Base-by-base conservation (phyloP, 805 yeast species). In the Candida nonsorbophila region DNA sequence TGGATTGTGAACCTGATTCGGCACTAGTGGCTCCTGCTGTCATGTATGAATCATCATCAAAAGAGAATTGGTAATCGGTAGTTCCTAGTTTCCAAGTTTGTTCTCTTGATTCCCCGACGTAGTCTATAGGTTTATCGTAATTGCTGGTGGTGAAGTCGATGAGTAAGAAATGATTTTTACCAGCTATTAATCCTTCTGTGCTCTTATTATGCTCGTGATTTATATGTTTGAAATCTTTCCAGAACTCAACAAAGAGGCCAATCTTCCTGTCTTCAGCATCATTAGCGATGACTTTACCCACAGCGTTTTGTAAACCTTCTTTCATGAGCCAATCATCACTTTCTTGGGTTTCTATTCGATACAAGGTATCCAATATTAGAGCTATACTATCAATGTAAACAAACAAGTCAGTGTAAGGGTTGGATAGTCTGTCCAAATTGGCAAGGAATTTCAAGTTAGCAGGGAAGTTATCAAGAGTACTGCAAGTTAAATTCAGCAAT, bases 181-280 rank as follows among this genome's bases (percentile, higher is more conserved):
- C 57, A 5, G 35, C 7, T 5, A 33, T 20, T 20, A 27, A 20
- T 8, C 20, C 38, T 3, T 20, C 17, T 26, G 14, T 31, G 20
- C 15, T 22, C 24, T 18, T 20, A 13, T 3, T 13, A 10, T 41
- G 38, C 26, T 51, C 49, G 19, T 49, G 54, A 34, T 53, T 49
- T 10, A 58, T 37, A 26, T 27, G 44, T 17, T 62, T 38, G 17
- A 33, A 45, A 30, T 58, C 66, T 26, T 45, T 42, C 69, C 69
- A 64, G 30, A 43, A 63, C 6, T 47, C 46, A n/a, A 59, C 36
- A 25, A 53, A 55, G 9, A 62, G 32, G 0, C 71, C 71, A 15
- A 63, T 37, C 25, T 45, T 37, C 4, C 41, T 40, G 5, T 22
- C 21, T 1, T 25, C 28, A 4, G 35, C 27, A 30, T 58, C 51